phyloP scores from a whole-genome alignment of 768 basidiomycete species.

The Macrolepiota dolichaula region DNA sequence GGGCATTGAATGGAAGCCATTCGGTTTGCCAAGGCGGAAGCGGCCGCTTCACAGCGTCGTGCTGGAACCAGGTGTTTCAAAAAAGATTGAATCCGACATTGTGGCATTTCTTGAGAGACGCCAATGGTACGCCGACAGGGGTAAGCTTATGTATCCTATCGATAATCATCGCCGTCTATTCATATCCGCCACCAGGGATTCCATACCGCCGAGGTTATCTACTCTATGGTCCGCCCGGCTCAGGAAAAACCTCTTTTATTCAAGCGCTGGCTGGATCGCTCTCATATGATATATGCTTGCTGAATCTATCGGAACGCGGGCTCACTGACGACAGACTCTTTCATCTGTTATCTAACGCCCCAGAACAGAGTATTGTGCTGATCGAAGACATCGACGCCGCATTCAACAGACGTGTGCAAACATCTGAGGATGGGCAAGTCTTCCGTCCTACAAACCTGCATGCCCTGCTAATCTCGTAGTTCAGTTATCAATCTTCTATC shows the following conservation, averaged over 20 bases:
- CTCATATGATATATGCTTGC: conserved; percentile 91
- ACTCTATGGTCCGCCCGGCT: conserved; percentile 93
- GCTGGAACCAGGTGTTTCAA: conserved; percentile 75
- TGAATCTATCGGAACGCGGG: conserved; percentile 95
- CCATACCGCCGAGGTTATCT: conserved; percentile 96
- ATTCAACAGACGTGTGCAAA: conserved; percentile 90
- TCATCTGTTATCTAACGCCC: conserved; percentile 88
- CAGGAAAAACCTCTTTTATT: conserved; percentile 98
- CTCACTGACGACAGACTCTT: conserved; percentile 96
- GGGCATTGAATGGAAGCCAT: conserved; percentile 95
- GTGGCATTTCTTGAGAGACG: conserved; percentile 78
- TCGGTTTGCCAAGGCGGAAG: conserved; percentile 87
- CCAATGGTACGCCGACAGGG: conserved; percentile 96
- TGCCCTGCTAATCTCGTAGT: conserved; percentile 14
- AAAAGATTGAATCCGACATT: conserved; percentile 79
- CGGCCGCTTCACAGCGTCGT: conserved; percentile 89
- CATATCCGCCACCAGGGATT: conserved; percentile 61
- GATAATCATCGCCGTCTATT: neutral
- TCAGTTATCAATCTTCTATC: conserved; percentile 88
- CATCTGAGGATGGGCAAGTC: conserved; percentile 86
- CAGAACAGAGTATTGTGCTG: conserved; percentile 90
- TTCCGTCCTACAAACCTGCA: neutral
- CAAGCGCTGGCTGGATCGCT: conserved; percentile 93
- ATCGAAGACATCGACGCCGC: conserved; percentile 98
- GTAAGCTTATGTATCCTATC: conserved; percentile 35